Conservation (phyloP, 768 basidiomycete species). For the Lactifluus echinatus region DNA sequence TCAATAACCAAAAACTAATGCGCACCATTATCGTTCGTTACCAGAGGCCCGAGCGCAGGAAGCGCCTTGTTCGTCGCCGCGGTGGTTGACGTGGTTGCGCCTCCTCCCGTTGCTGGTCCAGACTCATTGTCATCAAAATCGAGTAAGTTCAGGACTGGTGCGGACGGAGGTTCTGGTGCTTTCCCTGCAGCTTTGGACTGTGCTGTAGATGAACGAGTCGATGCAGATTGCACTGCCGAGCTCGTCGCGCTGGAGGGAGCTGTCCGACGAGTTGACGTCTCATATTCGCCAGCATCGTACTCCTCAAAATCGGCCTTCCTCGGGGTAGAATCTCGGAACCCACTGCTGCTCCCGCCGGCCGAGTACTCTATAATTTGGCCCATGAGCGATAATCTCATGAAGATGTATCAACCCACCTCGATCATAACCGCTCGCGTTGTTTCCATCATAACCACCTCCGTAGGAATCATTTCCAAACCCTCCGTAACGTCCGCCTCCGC, state of each 20-base stretch:
- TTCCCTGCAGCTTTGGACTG: slow-evolving; percentile 21
- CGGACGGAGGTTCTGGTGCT: slow-evolving; percentile 37
- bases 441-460: slow-evolving; percentile 29
- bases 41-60: slow-evolving; percentile 33
- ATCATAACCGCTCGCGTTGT: slow-evolving; percentile 33
- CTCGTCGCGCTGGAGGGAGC: slow-evolving; percentile 30
- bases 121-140: slow-evolving; percentile 67
- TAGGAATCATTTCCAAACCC: slow-evolving; percentile 55
- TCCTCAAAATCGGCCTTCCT: slow-evolving; percentile 67
- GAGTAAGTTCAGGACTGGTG: slow-evolving; percentile 53
- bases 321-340: slow-evolving; percentile 51
- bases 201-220: slow-evolving; percentile 26
- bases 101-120: slow-evolving; percentile 19
- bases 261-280: slow-evolving; percentile 38
- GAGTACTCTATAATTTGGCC: slow-evolving; percentile 14
- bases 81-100: slow-evolving; percentile 20
- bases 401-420: slow-evolving; percentile 21
- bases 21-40: slow-evolving; percentile 23
- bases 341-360: slow-evolving; percentile 36
- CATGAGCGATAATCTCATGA: slow-evolving; percentile 2
- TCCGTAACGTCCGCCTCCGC: slow-evolving; percentile 51
- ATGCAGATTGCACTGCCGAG: slow-evolving; percentile 27
- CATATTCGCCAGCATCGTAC: slow-evolving; percentile 95
- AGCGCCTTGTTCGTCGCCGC: slow-evolving; percentile 43
- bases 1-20: neutral